phyloP scores from a whole-genome alignment of 1,284 basidiomycete species.

The Schizopora paradoxa region DNA sequence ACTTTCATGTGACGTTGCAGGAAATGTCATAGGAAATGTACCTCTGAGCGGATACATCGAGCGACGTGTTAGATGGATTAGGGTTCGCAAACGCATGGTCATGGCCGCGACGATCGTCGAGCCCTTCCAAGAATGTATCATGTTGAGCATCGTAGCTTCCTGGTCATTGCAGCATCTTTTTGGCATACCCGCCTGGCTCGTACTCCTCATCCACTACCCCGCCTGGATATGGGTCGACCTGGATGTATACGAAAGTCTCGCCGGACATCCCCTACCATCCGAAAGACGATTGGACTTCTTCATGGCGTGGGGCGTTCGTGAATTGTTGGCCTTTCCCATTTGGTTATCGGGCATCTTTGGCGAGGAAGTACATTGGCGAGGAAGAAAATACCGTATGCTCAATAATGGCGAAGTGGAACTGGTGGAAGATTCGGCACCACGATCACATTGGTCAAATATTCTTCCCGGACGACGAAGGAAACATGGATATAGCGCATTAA shows the following conservation, averaged over 20 bases:
- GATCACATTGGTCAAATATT: slow-evolving; percentile 2
- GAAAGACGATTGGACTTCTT: slow-evolving; percentile 56
- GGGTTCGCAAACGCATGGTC: slow-evolving; percentile 91
- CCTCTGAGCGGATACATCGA: slow-evolving; percentile 74
- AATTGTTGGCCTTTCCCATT: slow-evolving; percentile 79
- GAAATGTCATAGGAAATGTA: slow-evolving; percentile 87
- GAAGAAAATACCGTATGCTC: slow-evolving; percentile 57
- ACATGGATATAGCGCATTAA: slow-evolving; percentile 10
- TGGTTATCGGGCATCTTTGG: slow-evolving; percentile 79
- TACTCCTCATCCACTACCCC: slow-evolving; percentile 50
- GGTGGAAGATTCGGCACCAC: background rate
- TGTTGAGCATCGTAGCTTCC: slow-evolving; percentile 61
- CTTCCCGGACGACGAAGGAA: slow-evolving; percentile 2
- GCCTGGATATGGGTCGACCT: slow-evolving; percentile 67
- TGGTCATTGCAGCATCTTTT: slow-evolving; percentile 52
- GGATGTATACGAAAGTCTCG: slow-evolving; percentile 65
- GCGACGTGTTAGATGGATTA: slow-evolving; percentile 88
- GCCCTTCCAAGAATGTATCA: slow-evolving; percentile 83
- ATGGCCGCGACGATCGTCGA: slow-evolving; percentile 78
- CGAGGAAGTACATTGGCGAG: slow-evolving; percentile 80
- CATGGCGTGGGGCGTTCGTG: slow-evolving; percentile 71
- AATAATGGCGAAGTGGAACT: slow-evolving; percentile 48
- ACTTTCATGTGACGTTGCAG: slow-evolving; percentile 82
- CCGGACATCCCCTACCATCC: slow-evolving; percentile 58
- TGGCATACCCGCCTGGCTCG: slow-evolving; percentile 45